Conservation (phyloP, 495 filamentous ascomycete species). For the Podospora comata region DNA sequence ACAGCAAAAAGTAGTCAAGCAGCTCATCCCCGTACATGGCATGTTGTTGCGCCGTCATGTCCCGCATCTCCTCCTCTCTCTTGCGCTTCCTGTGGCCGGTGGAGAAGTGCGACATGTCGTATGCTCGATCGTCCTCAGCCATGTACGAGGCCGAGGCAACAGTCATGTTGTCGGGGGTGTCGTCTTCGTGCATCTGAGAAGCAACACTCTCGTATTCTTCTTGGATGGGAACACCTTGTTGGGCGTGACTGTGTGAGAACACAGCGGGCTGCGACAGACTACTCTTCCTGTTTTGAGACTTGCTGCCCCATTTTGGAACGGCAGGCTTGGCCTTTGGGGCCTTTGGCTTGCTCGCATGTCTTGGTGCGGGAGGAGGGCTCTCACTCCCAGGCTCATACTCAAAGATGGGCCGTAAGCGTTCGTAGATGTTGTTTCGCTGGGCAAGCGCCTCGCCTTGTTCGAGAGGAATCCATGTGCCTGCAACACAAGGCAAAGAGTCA, state of each 20-base stretch:
- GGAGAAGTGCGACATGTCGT: conserved; percentile 62
- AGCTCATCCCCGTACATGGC: conserved; percentile 87
- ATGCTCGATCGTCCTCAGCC: conserved; percentile 69
- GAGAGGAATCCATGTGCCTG: conserved; percentile 95
- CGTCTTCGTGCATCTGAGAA: conserved; percentile 69
- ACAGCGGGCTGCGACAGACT: conserved; percentile 20
- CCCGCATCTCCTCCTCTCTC: conserved; percentile 63
- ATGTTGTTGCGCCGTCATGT: conserved; percentile 72
- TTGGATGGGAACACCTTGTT: conserved; percentile 30
- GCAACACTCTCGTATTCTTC: conserved; percentile 50
- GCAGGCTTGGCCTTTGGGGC: conserved; percentile 57
- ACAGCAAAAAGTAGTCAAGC: conserved; percentile 90
- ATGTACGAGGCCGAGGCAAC: conserved; percentile 78
- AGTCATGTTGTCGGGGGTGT: conserved; percentile 75
- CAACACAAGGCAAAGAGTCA: conserved; percentile 10
- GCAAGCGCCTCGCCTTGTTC: conserved; percentile 76
- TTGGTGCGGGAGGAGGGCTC: conserved; percentile 89
- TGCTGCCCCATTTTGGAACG: conserved; percentile 52
- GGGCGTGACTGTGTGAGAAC: conserved; percentile 27
- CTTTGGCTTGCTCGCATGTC: conserved; percentile 79
- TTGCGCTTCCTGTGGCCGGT: conserved; percentile 76
- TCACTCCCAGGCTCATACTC: conserved; percentile 79
- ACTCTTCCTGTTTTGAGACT: conserved; percentile 27
- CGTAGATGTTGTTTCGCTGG: conserved; percentile 76
- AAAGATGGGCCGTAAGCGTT: conserved; percentile 81